Percentiles rank a stretch among this genome's conserved stretches.
Conservation (phyloP, 768 basidiomycete species). For the Saitozyma podzolica region DNA sequence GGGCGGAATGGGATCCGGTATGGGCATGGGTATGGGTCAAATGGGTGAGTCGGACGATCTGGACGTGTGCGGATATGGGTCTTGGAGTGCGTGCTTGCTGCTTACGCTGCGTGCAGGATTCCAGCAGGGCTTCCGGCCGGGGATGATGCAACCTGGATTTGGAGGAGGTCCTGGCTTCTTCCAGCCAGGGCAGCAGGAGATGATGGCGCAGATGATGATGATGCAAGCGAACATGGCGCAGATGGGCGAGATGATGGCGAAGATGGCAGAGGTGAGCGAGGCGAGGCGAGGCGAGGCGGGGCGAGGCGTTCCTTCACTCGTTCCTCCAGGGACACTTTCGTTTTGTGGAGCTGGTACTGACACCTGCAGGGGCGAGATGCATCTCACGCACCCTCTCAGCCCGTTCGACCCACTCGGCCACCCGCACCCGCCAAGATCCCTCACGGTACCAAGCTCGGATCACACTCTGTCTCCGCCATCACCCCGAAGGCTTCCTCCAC, state of each 20-base stretch:
- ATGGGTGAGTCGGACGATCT: constrained; percentile 16
- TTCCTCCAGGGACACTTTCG: not conserved
- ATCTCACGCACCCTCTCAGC: constrained; percentile 24
- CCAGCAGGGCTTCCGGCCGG: constrained; percentile 28
- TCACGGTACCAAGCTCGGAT: constrained; percentile 42
- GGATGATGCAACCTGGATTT: constrained; percentile 32
- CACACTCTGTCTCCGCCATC: constrained; percentile 38
- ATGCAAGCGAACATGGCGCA: constrained; percentile 75
- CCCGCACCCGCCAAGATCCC: constrained; percentile 33
- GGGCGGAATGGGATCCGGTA: constrained; percentile 16
- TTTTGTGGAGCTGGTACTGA: not conserved
- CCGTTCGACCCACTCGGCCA: constrained; percentile 24
- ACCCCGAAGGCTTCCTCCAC: constrained; percentile 27
- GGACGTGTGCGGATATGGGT: not conserved
- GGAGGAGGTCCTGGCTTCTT: constrained; percentile 22
- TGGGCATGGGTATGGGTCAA: constrained; percentile 8
- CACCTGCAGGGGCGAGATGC: constrained; percentile 3
- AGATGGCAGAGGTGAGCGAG: constrained; percentile 35
- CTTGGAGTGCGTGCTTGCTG: not conserved
- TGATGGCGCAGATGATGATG: constrained; percentile 87
- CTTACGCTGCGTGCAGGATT: constrained; percentile 17
- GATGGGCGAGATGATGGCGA: constrained; percentile 50
- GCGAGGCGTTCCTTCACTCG: too few relatives aligned
- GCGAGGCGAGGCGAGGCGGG: not conserved
- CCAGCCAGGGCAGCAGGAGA: constrained; percentile 57